Conservation (phyloP, 225 moss, liverwort and hornwort species). For the Ulota crispa region DNA sequence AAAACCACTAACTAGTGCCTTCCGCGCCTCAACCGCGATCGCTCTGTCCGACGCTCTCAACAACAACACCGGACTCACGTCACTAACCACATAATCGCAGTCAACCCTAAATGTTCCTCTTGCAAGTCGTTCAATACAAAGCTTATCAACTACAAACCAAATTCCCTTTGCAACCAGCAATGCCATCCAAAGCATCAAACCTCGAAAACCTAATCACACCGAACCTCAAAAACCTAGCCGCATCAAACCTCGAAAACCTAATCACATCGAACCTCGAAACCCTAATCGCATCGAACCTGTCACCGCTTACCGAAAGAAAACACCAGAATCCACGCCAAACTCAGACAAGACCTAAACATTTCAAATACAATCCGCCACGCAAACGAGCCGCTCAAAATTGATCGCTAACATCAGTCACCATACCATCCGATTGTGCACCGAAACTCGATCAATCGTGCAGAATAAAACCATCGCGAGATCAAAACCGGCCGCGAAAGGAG, state of each 20-base stretch:
- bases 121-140: background rate
- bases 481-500: background rate
- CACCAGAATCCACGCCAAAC: background rate
- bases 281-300: background rate
- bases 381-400: background rate
- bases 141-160: background rate
- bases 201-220: constrained; percentile 13
- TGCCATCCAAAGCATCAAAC: no score
- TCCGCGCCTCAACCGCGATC: background rate
- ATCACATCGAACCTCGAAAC: no score
- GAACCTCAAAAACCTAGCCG: background rate
- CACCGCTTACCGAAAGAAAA: constrained; percentile 23
- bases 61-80: background rate
- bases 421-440: background rate
- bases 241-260: no score
- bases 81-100: background rate
- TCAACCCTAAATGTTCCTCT: background rate
- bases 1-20: background rate
- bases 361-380: background rate
- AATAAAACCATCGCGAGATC: background rate
- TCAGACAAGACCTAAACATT: background rate
- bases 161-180: background rate
- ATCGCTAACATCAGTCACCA: background rate
- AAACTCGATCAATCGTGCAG: background rate
- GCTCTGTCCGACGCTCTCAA: background rate